Percentiles rank a stretch among this genome's conserved stretches.
Conservation (phyloP, 2,329 filamentous ascomycete genomes). For the Lecanoromycetidae sp. region DNA sequence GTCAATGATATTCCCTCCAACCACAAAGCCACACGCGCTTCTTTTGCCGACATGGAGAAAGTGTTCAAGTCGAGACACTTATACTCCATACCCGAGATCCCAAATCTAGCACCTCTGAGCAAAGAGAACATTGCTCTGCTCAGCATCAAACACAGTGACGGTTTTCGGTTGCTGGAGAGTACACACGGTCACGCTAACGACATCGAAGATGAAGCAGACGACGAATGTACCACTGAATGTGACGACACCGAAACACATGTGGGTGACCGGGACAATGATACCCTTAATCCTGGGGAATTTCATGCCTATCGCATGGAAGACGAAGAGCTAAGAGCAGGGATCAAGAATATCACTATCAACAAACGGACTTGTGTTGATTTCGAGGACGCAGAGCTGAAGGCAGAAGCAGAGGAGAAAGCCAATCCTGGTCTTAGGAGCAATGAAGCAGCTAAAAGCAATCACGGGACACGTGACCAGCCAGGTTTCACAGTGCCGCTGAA, state of each 20-base stretch:
- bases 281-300: constrained; percentile 1
- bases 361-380: not conserved
- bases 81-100: too few species aligned
- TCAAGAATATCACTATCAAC: not conserved
- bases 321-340: not conserved
- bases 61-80: too few species aligned
- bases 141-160: not conserved
- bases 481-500: not conserved
- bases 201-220: not conserved
- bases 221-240: not conserved
- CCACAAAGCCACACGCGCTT: not conserved
- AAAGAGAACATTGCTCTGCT: not conserved
- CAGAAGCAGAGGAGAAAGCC: not conserved
- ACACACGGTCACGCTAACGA: not conserved
- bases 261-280: not conserved
- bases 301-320: too few species aligned
- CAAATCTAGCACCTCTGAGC: too few species aligned
- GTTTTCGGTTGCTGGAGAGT: not conserved
- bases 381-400: not conserved
- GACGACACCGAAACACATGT: constrained; percentile 6
- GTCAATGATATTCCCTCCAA: too few species aligned
- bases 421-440: not conserved
- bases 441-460: not conserved
- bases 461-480: not conserved
- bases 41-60: not conserved